These are phyloP conservation scores for Phanerochaete sordida DNA, from an alignment of 768 basidiomycete genomes.

Conservation along the genomic window DNA sequence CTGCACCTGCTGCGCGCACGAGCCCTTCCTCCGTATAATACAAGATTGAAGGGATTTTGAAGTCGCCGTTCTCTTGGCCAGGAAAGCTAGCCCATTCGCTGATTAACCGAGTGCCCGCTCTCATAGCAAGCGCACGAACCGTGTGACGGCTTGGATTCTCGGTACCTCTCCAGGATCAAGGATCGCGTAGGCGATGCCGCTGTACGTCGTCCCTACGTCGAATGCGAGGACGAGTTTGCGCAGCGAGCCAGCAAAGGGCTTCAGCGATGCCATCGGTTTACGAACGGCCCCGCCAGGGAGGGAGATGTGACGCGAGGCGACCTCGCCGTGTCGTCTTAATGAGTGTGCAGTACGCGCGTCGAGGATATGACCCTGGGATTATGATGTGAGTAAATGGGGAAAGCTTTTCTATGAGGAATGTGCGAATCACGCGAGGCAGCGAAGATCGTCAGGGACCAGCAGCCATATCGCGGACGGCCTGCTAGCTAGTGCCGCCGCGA, in stretches of 20 bases:
- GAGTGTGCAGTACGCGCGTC: too few relatives aligned
- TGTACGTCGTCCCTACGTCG: slow-evolving; percentile 52
- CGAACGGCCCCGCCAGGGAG: background rate
- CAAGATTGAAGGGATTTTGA: slow-evolving; percentile 46
- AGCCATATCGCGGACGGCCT: too few relatives aligned
- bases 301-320: background rate
- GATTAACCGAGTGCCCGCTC: too few relatives aligned
- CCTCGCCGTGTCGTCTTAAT: background rate
- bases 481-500: too few relatives aligned
- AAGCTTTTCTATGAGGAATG: too few relatives aligned
- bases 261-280: slow-evolving; percentile 5
- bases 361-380: too few relatives aligned
- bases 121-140: slow-evolving; percentile 16
- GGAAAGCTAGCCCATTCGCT: too few relatives aligned
- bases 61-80: slow-evolving; percentile 40
- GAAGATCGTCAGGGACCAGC: too few relatives aligned
- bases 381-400: too few relatives aligned
- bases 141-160: slow-evolving; percentile 42
- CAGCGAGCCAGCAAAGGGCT: background rate
- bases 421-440: too few relatives aligned
- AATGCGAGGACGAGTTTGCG: slow-evolving; percentile 24
- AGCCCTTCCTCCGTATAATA: slow-evolving; percentile 40
- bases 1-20: slow-evolving; percentile 43
- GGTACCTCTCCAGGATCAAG: slow-evolving; percentile 36
- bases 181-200: slow-evolving; percentile 45